phyloP scores from a whole-genome alignment of 2,329 filamentous ascomycete species.

The Orbilia ellipsospora region DNA sequence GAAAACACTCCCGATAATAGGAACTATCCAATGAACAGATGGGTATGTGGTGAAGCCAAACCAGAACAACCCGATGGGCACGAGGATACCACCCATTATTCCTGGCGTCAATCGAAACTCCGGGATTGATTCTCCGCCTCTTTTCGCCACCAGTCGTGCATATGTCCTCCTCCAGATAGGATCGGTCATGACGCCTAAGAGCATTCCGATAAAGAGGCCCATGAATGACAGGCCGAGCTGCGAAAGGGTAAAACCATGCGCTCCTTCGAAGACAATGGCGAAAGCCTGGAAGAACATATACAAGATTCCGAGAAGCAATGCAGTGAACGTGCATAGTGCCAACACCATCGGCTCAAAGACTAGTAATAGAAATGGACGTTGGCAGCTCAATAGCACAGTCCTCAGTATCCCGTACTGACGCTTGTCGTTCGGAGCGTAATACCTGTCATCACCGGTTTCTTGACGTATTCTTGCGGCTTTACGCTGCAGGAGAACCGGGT shows the following conservation, averaged over 20 bases:
- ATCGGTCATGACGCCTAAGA: constrained; percentile 71
- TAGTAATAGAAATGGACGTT: constrained; percentile 74
- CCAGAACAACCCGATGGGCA: constrained; percentile 84
- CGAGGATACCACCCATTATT: constrained; percentile 78
- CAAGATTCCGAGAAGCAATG: constrained; percentile 84
- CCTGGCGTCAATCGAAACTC: constrained; percentile 85
- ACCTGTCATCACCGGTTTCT: constrained; percentile 80
- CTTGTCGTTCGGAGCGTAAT: constrained; percentile 81
- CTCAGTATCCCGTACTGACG: constrained; percentile 73
- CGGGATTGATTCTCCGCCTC: constrained; percentile 76
- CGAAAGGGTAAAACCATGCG: constrained; percentile 81
- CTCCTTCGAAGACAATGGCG: constrained; percentile 77
- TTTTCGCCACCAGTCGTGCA: constrained; percentile 68
- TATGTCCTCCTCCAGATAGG: constrained; percentile 75
- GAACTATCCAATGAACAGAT: constrained; percentile 79
- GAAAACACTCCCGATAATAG: constrained; percentile 77
- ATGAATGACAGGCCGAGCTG: constrained; percentile 84
- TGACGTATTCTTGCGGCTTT: constrained; percentile 78
- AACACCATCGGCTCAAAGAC: constrained; percentile 86
- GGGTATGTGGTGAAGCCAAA: constrained; percentile 87
- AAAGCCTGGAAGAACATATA: constrained; percentile 95
- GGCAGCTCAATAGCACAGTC: constrained; percentile 71
- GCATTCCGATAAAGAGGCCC: constrained; percentile 76
- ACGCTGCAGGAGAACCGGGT: constrained; percentile 75
- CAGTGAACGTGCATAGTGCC: constrained; percentile 82